These are phyloP conservation scores for Penicillium sp. DNA, from an alignment of 2,329 filamentous ascomycete species.

Conservation along the genomic window DNA sequence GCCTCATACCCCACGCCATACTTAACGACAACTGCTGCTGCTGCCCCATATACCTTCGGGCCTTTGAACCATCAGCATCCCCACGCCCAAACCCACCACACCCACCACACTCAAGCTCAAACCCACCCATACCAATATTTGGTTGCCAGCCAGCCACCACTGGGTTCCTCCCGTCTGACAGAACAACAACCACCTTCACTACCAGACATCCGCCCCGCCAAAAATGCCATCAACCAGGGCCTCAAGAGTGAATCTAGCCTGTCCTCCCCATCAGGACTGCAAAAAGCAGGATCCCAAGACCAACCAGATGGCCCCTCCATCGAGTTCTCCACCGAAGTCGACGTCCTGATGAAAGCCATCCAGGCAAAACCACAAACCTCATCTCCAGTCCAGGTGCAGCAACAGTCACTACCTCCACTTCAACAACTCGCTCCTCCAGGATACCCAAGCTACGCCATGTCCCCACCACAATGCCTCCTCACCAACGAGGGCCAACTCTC, in stretches of 20 bases:
- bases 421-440: constrained; percentile 38
- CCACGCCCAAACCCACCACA: not conserved
- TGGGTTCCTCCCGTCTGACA: constrained; percentile 32
- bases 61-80: constrained; percentile 37
- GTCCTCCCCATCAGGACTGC: not conserved
- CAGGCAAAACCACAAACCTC: constrained; percentile 62
- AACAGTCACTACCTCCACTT: constrained; percentile 40
- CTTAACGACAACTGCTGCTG: constrained; percentile 33
- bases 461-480: constrained; percentile 27
- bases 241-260: constrained; percentile 20
- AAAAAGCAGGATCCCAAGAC: not conserved
- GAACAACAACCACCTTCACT: constrained; percentile 37
- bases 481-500: constrained; percentile 41
- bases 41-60: constrained; percentile 35
- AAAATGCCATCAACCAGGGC: constrained; percentile 39
- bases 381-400: constrained; percentile 29
- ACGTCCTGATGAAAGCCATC: constrained; percentile 86
- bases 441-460: constrained; percentile 29
- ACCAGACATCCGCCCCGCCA: constrained; percentile 43
- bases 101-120: not conserved
- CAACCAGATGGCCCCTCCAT: constrained; percentile 48
- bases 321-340: constrained; percentile 79
- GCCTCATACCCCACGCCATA: constrained; percentile 42
- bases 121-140: constrained; percentile 32
- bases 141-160: constrained; percentile 34